phyloP scores from a whole-genome alignment of 1,139 yeast genomes.

The Saccharomyces pastorianus region DNA sequence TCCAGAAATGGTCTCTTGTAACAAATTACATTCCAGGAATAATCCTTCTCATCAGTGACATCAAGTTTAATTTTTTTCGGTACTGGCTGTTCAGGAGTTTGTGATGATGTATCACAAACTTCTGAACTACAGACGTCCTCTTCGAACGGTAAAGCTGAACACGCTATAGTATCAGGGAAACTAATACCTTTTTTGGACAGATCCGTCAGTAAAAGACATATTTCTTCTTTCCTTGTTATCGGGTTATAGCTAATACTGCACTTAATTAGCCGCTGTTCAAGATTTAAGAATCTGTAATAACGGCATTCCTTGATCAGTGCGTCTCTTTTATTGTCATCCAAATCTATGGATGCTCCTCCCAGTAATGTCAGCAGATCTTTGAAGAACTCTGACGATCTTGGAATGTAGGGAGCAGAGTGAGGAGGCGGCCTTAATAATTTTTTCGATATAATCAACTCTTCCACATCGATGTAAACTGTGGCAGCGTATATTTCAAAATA shows the following conservation, averaged over 20 bases:
- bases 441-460: slow-evolving; percentile 34
- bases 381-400: slow-evolving; percentile 52
- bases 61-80: slow-evolving; percentile 7
- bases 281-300: slow-evolving; percentile 65
- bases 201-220: slow-evolving; percentile 45
- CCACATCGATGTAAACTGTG: slow-evolving; percentile 42
- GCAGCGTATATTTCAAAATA: slow-evolving; percentile 59
- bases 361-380: slow-evolving; percentile 50
- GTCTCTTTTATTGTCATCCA: slow-evolving; percentile 46
- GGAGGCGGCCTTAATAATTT: slow-evolving; percentile 71
- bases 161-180: not conserved
- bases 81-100: slow-evolving; percentile 5
- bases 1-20: slow-evolving; percentile 59
- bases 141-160: not conserved
- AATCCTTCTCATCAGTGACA: not conserved
- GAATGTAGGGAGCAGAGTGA: slow-evolving; percentile 46
- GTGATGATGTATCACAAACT: not conserved
- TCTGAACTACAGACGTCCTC: not conserved
- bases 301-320: slow-evolving; percentile 59
- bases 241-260: slow-evolving; percentile 48
- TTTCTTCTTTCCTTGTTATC: slow-evolving; percentile 44
- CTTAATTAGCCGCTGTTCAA: slow-evolving; percentile 61
- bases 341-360: slow-evolving; percentile 47
- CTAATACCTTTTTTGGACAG: slow-evolving; percentile 39
- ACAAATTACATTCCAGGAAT: slow-evolving; percentile 19